Conservation (phyloP, 2,329 filamentous ascomycete genomes). For the Bipolaris bicolor region DNA sequence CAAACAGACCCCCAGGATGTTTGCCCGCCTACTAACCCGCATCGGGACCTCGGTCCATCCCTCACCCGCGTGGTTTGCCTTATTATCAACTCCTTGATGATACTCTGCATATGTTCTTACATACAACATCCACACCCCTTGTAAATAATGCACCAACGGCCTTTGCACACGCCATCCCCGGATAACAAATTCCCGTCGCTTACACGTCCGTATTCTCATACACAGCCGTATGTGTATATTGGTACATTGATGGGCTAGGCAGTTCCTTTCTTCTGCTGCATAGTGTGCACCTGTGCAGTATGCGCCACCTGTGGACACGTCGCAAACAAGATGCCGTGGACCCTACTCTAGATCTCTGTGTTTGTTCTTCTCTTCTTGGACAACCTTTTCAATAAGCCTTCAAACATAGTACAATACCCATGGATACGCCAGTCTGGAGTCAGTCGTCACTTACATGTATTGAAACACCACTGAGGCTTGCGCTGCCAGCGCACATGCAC, state of each 20-base stretch:
- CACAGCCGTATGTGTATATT: background rate
- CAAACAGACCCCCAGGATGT: background rate
- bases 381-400: slow-evolving; percentile 2
- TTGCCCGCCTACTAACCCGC: background rate
- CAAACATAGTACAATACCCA: background rate
- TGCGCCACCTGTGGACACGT: slow-evolving; percentile 1
- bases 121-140: slow-evolving; percentile 2
- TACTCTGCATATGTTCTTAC: background rate
- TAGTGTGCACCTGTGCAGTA: background rate
- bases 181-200: slow-evolving; percentile 12
- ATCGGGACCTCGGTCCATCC: background rate
- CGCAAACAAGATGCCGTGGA: background rate
- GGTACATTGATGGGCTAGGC: background rate
- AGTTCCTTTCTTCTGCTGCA: slow-evolving; percentile 6
- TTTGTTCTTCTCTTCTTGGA: slow-evolving; percentile 13
- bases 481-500: background rate
- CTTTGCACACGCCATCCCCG: slow-evolving; percentile 3
- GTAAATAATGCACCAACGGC: slow-evolving; percentile 4
- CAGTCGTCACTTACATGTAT: background rate
- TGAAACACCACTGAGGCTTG: background rate
- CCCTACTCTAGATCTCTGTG: background rate
- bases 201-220: background rate
- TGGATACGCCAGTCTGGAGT: background rate
- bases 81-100: background rate
- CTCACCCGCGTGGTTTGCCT: background rate